Conservation (phyloP, 208 protist genomes). For the Leishmania aethiopica region DNA sequence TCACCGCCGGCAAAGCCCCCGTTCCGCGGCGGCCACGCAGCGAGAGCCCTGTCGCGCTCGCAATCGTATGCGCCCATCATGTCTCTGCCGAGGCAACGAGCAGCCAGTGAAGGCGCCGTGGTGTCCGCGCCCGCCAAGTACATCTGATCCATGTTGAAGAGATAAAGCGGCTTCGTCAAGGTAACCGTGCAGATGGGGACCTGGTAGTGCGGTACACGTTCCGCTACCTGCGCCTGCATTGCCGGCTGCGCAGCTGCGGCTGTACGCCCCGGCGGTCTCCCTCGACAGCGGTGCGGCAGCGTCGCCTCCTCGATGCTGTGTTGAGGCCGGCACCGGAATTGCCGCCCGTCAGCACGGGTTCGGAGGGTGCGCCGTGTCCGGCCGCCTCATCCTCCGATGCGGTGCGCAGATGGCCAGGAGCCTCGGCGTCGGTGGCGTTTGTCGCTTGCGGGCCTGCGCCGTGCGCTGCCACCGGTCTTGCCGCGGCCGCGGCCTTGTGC, state of each 20-base stretch:
- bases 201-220: constrained; percentile 15
- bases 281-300: background rate
- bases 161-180: constrained; percentile 30
- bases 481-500: background rate
- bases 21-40: background rate
- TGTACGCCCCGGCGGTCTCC: background rate
- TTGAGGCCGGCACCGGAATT: background rate
- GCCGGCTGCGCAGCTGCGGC: background rate
- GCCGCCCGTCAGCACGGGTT: background rate
- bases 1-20: background rate
- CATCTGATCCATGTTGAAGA: constrained; percentile 67
- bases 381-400: background rate
- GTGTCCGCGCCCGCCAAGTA: background rate
- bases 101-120: background rate
- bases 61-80: background rate
- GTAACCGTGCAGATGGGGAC: constrained; percentile 46
- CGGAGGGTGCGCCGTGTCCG: background rate
- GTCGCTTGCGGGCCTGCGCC: background rate
- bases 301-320: constrained; percentile 2
- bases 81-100: background rate
- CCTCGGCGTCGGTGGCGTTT: background rate
- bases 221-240: background rate
- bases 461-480: background rate
- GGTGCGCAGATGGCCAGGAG: background rate
- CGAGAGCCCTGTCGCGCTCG: background rate